A percentile compares a stretch with the other conserved stretches of the same genome.
phyloP scores from a whole-genome alignment of 305 asterid genomes.

The Fraxinus baroniana region DNA sequence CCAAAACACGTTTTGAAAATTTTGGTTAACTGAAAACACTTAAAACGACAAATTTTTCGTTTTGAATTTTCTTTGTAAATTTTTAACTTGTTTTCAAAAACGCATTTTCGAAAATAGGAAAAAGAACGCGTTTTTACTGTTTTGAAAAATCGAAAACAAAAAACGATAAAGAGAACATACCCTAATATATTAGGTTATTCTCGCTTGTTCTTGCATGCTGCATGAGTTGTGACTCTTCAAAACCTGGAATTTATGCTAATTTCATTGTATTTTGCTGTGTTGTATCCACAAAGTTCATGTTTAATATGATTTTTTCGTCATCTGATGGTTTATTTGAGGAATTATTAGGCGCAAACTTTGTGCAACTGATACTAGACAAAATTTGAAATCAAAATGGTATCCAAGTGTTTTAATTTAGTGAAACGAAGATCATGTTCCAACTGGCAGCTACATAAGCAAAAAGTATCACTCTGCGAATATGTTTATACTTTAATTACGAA shows the following conservation, averaged over 20 bases:
- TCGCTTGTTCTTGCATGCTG: background rate
- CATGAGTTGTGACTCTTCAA: background rate
- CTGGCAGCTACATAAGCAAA: background rate
- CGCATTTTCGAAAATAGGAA: no score
- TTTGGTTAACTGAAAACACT: no score
- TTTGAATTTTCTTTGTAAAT: no score
- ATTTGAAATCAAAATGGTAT: background rate
- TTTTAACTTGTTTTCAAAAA: no score
- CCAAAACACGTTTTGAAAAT: no score
- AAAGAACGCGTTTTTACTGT: no score
- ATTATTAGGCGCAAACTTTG: background rate
- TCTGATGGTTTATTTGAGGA: background rate
- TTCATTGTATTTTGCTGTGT: background rate
- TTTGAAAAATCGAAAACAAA: no score
- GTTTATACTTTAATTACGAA: background rate
- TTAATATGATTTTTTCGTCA: background rate
- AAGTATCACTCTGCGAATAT: background rate
- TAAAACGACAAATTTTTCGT: no score
- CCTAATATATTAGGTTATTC: background rate
- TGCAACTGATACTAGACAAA: background rate
- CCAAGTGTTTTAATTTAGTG: background rate
- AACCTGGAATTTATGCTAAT: background rate
- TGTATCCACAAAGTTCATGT: background rate
- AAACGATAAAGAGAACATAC: no score
- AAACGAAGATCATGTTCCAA: background rate